phyloP scores from a whole-genome alignment of 768 basidiomycete genomes.

The Crassisporium funariophilum region DNA sequence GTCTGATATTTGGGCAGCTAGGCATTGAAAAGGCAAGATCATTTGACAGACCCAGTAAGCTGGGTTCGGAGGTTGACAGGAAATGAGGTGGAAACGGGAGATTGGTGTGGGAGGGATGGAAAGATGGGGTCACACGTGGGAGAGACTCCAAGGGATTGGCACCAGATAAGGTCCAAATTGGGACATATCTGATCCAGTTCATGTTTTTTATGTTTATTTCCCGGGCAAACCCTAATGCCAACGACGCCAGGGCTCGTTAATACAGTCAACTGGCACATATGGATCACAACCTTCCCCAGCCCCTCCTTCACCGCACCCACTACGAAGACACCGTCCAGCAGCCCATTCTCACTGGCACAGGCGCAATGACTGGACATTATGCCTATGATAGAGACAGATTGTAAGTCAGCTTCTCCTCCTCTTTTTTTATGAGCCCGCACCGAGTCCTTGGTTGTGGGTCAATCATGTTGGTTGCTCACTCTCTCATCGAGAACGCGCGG shows the following conservation, averaged over 20 bases:
- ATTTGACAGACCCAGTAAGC: background rate
- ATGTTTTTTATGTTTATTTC: too few species aligned
- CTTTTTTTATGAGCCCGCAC: slow-evolving; percentile 16
- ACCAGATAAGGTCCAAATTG: too few species aligned
- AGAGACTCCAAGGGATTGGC: background rate
- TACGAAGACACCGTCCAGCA: slow-evolving; percentile 6
- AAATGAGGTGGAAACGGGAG: background rate
- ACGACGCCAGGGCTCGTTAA: background rate
- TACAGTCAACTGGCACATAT: background rate
- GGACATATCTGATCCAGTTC: too few species aligned
- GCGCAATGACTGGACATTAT: slow-evolving; percentile 27
- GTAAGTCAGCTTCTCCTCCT: slow-evolving; percentile 30
- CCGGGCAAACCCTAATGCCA: too few species aligned
- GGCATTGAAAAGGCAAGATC: too few species aligned
- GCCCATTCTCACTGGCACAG: slow-evolving; percentile 8
- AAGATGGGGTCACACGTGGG: background rate
- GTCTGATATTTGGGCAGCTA: too few species aligned
- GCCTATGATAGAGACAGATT: slow-evolving; percentile 40
- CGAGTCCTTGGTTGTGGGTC: slow-evolving; percentile 38
- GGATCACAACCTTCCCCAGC: slow-evolving; percentile 3
- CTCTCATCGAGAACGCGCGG: slow-evolving; percentile 10
- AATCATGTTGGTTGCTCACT: slow-evolving; percentile 8
- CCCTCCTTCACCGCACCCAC: slow-evolving; percentile 10
- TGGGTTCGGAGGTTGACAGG: background rate
- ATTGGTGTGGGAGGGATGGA: slow-evolving; percentile 7